Evolutionary conservation across 2,329 filamentous ascomycete genomes (phyloP).

Genomic region (Tolypocladium tropicale): DNA sequence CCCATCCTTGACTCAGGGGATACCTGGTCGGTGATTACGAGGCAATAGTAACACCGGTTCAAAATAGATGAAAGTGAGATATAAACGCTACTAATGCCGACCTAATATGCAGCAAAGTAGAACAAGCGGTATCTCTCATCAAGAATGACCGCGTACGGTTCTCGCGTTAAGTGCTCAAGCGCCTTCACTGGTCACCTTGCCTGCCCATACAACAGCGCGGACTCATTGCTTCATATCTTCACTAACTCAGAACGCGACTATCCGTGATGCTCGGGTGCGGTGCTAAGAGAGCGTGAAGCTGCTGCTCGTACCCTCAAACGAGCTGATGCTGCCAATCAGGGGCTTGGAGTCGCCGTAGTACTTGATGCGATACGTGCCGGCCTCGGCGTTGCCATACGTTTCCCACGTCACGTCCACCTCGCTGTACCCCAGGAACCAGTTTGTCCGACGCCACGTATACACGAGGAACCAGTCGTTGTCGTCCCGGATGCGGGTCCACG

Average conservation of each 20-base stretch:
- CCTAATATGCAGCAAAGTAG: background rate
- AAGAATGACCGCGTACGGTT: background rate
- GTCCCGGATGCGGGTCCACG: conserved; percentile 58
- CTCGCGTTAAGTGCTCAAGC: background rate
- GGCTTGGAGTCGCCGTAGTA: conserved; percentile 79
- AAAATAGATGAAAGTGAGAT: background rate
- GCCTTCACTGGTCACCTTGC: background rate
- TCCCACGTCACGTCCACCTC: conserved; percentile 77
- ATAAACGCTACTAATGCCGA: background rate
- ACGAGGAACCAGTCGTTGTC: conserved; percentile 79
- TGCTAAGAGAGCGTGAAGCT: conserved; percentile 8
- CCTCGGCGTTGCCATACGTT: conserved; percentile 32
- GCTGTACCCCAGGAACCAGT: conserved; percentile 60
- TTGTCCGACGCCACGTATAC: conserved; percentile 69
- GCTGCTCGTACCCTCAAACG: conserved; percentile 12
- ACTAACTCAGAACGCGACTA: too few species aligned
- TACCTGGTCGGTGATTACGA: background rate
- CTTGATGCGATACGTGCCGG: conserved; percentile 64
- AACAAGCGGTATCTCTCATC: background rate
- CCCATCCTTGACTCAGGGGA: too few species aligned
- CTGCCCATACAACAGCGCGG: background rate
- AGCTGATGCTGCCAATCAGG: conserved; percentile 28
- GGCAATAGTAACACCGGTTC: background rate
- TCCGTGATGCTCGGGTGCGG: background rate
- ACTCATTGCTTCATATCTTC: background rate